Percentiles rank a stretch among this genome's conserved stretches.
These are phyloP conservation scores for Blumeria hordei DNA, from an alignment of 2,329 filamentous ascomycete genomes.

Conservation along the genomic window DNA sequence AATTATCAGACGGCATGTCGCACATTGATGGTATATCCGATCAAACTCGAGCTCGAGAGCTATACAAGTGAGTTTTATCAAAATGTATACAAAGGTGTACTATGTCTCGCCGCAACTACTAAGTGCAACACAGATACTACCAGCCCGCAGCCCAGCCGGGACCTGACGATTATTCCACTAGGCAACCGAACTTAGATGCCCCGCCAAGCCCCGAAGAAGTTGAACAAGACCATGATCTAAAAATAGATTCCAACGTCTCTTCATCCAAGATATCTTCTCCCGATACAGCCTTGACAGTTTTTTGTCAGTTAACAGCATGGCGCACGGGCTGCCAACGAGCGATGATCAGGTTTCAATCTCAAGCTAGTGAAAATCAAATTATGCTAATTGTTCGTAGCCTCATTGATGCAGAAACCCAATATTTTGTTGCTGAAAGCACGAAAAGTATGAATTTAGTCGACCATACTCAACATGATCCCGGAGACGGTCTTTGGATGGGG, in stretches of 20 bases:
- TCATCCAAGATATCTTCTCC: slow-evolving; percentile 15
- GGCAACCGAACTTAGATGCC: background rate
- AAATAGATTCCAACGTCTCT: slow-evolving; percentile 9
- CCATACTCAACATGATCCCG: slow-evolving; percentile 9
- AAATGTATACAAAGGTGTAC: background rate
- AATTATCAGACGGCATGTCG: slow-evolving; percentile 4
- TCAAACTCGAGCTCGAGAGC: slow-evolving; percentile 12
- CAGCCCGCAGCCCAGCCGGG: slow-evolving; percentile 7
- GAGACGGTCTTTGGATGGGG: slow-evolving; percentile 15
- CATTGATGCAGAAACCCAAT: slow-evolving; percentile 22
- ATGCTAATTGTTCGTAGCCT: slow-evolving; percentile 15
- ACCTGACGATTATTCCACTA: slow-evolving; percentile 1
- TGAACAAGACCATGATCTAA: slow-evolving; percentile 3
- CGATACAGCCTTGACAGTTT: slow-evolving; percentile 22
- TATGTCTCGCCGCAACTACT: slow-evolving; percentile 1
- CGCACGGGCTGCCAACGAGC: slow-evolving; percentile 22
- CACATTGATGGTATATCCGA: slow-evolving; percentile 13
- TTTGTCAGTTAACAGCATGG: slow-evolving; percentile 25
- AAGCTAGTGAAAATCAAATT: background rate
- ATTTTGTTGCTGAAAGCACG: slow-evolving; percentile 27
- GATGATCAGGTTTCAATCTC: slow-evolving; percentile 18
- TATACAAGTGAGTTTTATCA: slow-evolving; percentile 14
- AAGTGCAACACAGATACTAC: slow-evolving; percentile 10
- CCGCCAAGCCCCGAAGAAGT: background rate
- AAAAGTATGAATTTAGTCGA: slow-evolving; percentile 18